phyloP scores from a whole-genome alignment of 768 basidiomycete genomes.

The Amanita brunnescens region DNA sequence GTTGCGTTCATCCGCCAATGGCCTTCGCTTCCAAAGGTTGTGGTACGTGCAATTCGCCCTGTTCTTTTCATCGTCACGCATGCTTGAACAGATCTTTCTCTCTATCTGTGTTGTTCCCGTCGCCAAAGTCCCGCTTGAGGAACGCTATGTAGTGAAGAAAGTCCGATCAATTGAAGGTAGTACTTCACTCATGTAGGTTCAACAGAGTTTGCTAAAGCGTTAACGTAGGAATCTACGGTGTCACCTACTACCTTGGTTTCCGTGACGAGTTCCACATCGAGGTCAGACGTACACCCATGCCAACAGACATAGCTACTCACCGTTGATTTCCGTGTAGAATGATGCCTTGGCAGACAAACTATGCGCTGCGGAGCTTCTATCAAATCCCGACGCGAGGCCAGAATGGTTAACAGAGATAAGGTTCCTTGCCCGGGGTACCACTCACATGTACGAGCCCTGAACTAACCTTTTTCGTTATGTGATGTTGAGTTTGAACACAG shows the following conservation, averaged over 20 bases:
- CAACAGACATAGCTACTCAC: not conserved
- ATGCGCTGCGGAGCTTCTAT: constrained; percentile 34
- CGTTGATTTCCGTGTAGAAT: constrained; percentile 19
- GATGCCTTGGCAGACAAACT: constrained; percentile 43
- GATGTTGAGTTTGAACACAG: constrained; percentile 18
- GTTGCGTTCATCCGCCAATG: constrained; percentile 56
- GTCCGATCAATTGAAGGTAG: constrained; percentile 46
- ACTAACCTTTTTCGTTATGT: not conserved
- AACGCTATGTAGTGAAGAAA: constrained; percentile 50
- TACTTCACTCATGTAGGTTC: not conserved
- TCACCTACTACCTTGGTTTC: constrained; percentile 53
- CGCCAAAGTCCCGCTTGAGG: constrained; percentile 36
- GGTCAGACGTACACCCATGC: too few species aligned
- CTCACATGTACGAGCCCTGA: constrained; percentile 44
- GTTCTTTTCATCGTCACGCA: not conserved
- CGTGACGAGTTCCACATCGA: constrained; percentile 49
- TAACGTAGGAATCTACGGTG: constrained; percentile 48
- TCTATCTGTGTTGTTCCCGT: constrained; percentile 45
- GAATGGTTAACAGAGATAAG: constrained; percentile 32
- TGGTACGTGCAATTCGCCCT: constrained; percentile 30
- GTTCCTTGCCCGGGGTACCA: constrained; percentile 29
- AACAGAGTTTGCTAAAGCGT: not conserved
- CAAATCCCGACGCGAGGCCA: constrained; percentile 24
- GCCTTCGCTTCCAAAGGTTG: constrained; percentile 57
- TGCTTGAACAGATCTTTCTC: constrained; percentile 45